Conservation (phyloP, 1,284 basidiomycete species). For the Thecaphora frezii region DNA sequence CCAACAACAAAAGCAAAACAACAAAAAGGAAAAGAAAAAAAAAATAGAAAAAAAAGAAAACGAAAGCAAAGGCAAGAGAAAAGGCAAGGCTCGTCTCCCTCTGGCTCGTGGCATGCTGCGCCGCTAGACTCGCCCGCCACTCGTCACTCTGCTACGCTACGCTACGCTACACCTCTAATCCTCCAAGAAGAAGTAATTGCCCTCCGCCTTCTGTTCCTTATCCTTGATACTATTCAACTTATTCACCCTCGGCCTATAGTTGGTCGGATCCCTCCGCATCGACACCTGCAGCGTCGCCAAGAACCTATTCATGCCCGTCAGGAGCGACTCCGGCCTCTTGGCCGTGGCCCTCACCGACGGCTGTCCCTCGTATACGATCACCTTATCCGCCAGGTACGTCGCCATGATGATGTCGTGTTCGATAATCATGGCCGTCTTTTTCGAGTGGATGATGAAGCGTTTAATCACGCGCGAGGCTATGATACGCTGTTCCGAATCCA, state of each 20-base stretch:
- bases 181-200: constrained; percentile 58
- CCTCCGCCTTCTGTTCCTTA: constrained; percentile 58
- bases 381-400: constrained; percentile 55
- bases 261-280: constrained; percentile 58
- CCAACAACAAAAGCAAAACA: no score
- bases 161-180: constrained; percentile 29
- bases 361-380: constrained; percentile 57
- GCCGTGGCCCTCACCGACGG: constrained; percentile 55
- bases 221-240: constrained; percentile 59
- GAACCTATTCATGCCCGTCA: constrained; percentile 59
- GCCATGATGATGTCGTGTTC: constrained; percentile 60
- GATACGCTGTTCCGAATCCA: constrained; percentile 60
- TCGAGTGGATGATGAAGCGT: constrained; percentile 59
- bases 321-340: constrained; percentile 50
- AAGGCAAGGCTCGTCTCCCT: no score
- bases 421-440: constrained; percentile 59
- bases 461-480: constrained; percentile 57
- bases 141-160: no score
- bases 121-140: no score
- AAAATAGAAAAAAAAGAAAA: no score
- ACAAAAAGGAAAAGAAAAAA: no score
- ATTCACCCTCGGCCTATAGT: constrained; percentile 57
- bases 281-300: constrained; percentile 54
- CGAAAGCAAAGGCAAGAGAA: no score
- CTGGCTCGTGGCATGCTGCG: no score